These are phyloP conservation scores for Coemansia aciculifera DNA, from an alignment of 192 early-diverging fungal genomes.

Conservation along the genomic window DNA sequence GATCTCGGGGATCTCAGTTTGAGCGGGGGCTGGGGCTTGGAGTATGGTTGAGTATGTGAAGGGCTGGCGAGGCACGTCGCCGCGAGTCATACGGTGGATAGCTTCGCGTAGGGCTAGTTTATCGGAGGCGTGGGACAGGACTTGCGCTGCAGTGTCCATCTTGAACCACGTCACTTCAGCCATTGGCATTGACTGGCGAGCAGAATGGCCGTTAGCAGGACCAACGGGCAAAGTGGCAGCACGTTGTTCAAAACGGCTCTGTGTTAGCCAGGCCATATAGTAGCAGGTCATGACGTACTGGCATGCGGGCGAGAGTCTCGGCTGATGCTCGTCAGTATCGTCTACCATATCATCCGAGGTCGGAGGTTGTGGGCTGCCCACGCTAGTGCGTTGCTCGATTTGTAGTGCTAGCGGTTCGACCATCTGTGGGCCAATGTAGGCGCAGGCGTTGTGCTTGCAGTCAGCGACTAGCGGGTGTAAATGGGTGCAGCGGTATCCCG, in stretches of 20 bases:
- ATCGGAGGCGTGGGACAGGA: constrained; percentile 46
- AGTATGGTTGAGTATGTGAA: constrained; percentile 20
- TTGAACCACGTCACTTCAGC: constrained; percentile 55
- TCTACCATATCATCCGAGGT: not conserved
- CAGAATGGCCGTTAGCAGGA: constrained; percentile 11
- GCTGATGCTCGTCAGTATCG: not conserved
- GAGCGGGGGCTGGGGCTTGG: not conserved
- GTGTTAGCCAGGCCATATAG: constrained; percentile 50
- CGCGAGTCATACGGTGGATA: constrained; percentile 38
- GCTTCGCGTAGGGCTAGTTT: constrained; percentile 42
- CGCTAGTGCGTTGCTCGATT: constrained; percentile 33
- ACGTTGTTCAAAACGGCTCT: constrained; percentile 36
- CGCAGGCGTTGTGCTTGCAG: constrained; percentile 19
- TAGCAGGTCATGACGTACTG: constrained; percentile 49
- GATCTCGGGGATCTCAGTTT: not conserved
- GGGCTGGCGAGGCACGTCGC: constrained; percentile 11
- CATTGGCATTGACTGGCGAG: constrained; percentile 10
- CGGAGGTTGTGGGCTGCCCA: not conserved
- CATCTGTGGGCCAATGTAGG: constrained; percentile 47
- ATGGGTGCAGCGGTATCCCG: constrained; percentile 50
- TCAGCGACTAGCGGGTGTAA: constrained; percentile 27
- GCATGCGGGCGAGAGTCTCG: not conserved
- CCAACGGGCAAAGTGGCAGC: constrained; percentile 38
- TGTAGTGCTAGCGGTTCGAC: constrained; percentile 50
- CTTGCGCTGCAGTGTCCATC: constrained; percentile 51